A percentile compares a stretch with the other conserved stretches of the same genome.
Evolutionary conservation across 1,284 basidiomycete genomes (phyloP).

Genomic region (Marasmius sp.): DNA sequence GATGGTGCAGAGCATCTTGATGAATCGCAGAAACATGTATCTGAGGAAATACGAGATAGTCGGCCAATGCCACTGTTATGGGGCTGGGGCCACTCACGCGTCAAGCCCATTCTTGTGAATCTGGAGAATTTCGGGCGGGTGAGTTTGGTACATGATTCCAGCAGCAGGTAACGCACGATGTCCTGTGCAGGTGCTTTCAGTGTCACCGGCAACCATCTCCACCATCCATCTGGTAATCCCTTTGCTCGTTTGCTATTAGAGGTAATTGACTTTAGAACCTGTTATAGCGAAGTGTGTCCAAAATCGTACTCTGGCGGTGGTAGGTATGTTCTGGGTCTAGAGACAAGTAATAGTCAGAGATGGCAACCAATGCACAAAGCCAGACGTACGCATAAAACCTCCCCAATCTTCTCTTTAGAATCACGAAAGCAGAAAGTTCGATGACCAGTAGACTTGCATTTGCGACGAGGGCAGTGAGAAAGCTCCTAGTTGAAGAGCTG

Average conservation of each 20-base stretch:
- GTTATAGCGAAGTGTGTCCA: not conserved
- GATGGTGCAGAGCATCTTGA: conserved; percentile 64
- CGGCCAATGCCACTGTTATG: not conserved
- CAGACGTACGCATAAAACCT: conserved; percentile 41
- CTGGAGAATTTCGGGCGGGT: conserved; percentile 24
- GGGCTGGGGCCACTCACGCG: conserved; percentile 44
- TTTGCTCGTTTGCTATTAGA: conserved; percentile 42
- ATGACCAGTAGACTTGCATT: conserved; percentile 49
- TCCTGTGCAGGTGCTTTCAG: conserved; percentile 38
- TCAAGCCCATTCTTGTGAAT: conserved; percentile 67
- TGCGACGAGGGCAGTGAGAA: conserved; percentile 58
- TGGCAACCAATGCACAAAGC: conserved; percentile 12
- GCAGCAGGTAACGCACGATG: conserved; percentile 34
- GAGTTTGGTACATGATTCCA: not conserved
- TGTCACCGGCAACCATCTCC: conserved; percentile 49
- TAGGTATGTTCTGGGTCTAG: conserved; percentile 55
- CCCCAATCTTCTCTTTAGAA: conserved; percentile 45
- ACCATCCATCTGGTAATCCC: conserved; percentile 39
- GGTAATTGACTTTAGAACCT: not conserved
- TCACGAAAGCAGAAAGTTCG: conserved; percentile 55
- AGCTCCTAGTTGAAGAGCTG: conserved; percentile 36
- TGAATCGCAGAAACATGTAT: conserved; percentile 66
- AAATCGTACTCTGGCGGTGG: conserved; percentile 46
- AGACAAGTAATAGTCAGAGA: conserved; percentile 6
- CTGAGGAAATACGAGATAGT: conserved; percentile 18